Evolutionary conservation across 768 basidiomycete species (phyloP), one percentile per base, ranked within the genome.

Genomic region (Boletus fagicola): DNA sequence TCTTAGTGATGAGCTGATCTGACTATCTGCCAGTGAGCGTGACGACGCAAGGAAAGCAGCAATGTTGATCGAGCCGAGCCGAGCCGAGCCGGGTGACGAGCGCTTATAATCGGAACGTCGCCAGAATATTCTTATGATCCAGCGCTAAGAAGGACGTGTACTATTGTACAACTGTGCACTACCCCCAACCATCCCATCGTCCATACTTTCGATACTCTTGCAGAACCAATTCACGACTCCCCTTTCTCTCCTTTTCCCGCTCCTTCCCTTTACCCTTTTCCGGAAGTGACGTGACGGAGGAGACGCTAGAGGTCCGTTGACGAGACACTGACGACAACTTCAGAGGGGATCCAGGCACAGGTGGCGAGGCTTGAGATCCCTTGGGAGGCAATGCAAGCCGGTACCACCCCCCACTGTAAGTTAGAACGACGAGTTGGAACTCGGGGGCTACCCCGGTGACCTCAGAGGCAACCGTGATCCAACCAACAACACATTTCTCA

Each of bases 321-420:
- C 79, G 79, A 39, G 75, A 64, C 50, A 67, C 60, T 11, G 76
- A 67, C 1, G 71, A 59, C n/a, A 73, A 62, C 58, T 74, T 77
- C 12, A 80, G 77, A n/a, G 83, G 80, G 9, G 83, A 79, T 35
- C 73, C 67, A 20, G 73, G 67, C 26, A 62, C 35, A 22, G 64
- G 43, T 8, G 62, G 62, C 4, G 64, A 51, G 33, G 58, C 51
- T 26, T 66, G 64, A 28, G 66, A 52, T n/a, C 63, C 63, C 26
- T 65, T 58, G 33, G 69, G 57, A 44, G 83, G 90, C 16, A 94
- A 72, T 18, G 87, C 80, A 12, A 95, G 77, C 9, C 92, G 83
- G 74, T 93, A 96, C 94, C 94, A 96, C 1, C 92, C 90, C n/a
- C 94, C 93, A 1, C 85, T 83, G 65, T 86, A 94, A 0, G 94